phyloP scores from a whole-genome alignment of 306 rosid species.

The Casuarina cunninghamiana region DNA sequence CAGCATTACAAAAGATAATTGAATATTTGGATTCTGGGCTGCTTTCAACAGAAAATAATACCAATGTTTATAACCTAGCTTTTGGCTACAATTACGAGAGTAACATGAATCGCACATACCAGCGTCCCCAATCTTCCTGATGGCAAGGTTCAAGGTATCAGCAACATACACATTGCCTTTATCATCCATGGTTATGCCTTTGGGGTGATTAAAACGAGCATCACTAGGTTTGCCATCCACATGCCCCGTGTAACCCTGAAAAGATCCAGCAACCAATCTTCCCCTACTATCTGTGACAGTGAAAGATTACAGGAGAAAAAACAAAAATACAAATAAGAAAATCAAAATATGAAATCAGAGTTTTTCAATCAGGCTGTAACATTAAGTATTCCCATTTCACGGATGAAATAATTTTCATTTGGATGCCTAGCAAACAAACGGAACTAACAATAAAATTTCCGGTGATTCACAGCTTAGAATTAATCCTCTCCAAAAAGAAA shows the following conservation, averaged over 20 bases:
- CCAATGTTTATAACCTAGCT: slow-evolving; percentile 17
- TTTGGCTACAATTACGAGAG: slow-evolving; percentile 23
- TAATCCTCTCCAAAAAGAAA: neutral
- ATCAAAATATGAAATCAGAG: neutral
- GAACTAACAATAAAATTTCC: neutral
- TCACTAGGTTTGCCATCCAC: slow-evolving; percentile 95
- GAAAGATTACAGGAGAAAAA: slow-evolving; percentile 12
- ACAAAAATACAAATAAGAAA: slow-evolving; percentile 3
- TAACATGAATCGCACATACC: slow-evolving; percentile 54
- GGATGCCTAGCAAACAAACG: neutral
- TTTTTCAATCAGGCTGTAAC: slow-evolving; percentile 2
- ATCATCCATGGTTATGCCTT: slow-evolving; percentile 89
- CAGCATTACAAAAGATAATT: neutral
- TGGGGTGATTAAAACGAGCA: slow-evolving; percentile 93
- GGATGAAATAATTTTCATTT: neutral
- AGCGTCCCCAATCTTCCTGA: slow-evolving; percentile 92
- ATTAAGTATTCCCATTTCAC: neutral
- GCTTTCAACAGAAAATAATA: slow-evolving; percentile 14
- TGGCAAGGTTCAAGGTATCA: slow-evolving; percentile 84
- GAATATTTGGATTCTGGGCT: slow-evolving; percentile 8
- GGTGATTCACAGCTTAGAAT: neutral
- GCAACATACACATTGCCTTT: slow-evolving; percentile 97
- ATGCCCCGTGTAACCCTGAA: slow-evolving; percentile 90
- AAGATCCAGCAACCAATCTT: slow-evolving; percentile 97
- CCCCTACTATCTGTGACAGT: slow-evolving; percentile 89